Evolutionary conservation across 78 protist genomes (phyloP).

Genomic region (Polysphondylium violaceum): DNA sequence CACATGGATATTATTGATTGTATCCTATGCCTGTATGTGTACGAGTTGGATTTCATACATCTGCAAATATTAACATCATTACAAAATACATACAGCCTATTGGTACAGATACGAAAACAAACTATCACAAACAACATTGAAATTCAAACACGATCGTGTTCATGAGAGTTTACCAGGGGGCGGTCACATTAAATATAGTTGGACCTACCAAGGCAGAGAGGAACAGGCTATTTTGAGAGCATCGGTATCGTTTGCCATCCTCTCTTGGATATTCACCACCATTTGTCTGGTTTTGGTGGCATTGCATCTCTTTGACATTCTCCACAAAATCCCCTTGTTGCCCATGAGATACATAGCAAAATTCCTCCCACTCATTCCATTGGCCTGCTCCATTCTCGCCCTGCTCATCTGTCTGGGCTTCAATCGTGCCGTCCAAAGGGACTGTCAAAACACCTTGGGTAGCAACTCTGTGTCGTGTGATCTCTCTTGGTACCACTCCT

Average conservation of each 20-base stretch:
- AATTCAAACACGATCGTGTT: not conserved
- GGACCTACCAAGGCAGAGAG: not conserved
- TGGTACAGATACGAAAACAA: constrained; percentile 8
- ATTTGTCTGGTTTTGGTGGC: not conserved
- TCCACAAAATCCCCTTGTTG: not conserved
- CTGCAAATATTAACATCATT: not conserved
- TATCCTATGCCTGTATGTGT: not conserved
- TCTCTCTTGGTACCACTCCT: too few relatives aligned
- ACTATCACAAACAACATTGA: not conserved
- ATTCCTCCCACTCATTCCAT: not conserved
- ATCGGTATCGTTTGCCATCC: constrained; percentile 3
- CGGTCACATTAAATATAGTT: not conserved
- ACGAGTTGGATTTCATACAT: not conserved
- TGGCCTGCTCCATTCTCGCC: not conserved
- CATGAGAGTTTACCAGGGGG: too few relatives aligned
- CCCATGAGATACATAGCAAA: too few relatives aligned
- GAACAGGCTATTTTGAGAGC: constrained; percentile 8
- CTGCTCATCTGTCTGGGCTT: not conserved
- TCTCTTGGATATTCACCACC: too few relatives aligned
- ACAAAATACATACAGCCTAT: not conserved
- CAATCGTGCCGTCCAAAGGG: not conserved
- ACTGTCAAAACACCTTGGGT: not conserved
- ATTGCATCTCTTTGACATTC: not conserved
- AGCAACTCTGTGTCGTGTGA: not conserved
- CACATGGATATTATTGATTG: constrained; percentile 21